Percentiles rank a stretch among this genome's conserved stretches.
phyloP scores from a whole-genome alignment of 2,329 filamentous ascomycete species.

The Alternaria infectoria region DNA sequence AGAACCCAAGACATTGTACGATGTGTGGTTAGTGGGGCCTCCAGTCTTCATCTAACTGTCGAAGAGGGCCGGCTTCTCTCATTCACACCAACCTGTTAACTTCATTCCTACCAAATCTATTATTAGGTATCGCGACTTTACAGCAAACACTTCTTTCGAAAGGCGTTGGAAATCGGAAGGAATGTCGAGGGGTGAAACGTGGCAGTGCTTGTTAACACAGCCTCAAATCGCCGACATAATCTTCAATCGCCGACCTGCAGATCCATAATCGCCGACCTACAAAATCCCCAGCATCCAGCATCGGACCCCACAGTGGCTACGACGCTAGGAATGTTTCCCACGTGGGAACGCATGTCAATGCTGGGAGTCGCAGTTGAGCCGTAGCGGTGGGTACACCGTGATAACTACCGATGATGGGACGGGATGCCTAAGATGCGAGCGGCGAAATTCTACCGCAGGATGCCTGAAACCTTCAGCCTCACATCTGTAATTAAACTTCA shows the following conservation, averaged over 20 bases:
- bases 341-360: not conserved
- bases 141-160: not conserved
- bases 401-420: not conserved
- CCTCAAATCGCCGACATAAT: slow-evolving; percentile 5
- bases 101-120: not conserved
- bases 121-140: not conserved
- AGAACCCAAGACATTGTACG: not conserved
- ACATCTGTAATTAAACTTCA: not conserved
- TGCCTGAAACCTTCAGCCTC: slow-evolving; percentile 6
- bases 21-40: not conserved
- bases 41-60: not conserved
- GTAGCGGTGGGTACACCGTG: not conserved
- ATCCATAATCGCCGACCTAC: not conserved
- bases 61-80: not conserved
- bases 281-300: not conserved
- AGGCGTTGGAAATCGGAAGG: not conserved
- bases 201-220: slow-evolving; percentile 6
- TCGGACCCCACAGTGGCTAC: not conserved
- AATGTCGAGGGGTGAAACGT: not conserved
- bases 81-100: not conserved
- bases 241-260: not conserved
- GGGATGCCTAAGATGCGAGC: not conserved
- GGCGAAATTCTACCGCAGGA: not conserved
- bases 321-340: not conserved
- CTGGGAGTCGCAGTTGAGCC: not conserved